These are phyloP conservation scores for Boechera stricta DNA, from an alignment of 345 rosid genomes.

Conservation along the genomic window DNA sequence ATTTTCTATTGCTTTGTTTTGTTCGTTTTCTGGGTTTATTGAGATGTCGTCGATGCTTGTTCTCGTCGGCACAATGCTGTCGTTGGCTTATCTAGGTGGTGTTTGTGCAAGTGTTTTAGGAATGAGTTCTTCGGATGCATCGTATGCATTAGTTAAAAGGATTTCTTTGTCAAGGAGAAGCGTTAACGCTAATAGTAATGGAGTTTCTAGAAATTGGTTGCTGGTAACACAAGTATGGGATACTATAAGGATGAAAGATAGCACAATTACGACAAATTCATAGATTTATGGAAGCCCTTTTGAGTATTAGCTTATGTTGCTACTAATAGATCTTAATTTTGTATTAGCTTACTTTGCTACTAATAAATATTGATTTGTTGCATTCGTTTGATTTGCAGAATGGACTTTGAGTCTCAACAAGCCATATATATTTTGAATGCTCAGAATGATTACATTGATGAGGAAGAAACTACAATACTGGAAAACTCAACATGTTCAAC, in stretches of 20 bases:
- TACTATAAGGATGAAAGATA: slow-evolving; percentile 68
- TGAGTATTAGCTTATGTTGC: too few species aligned
- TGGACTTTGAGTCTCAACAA: too few species aligned
- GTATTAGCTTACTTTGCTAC: too few species aligned
- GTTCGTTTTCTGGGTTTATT: slow-evolving; percentile 27
- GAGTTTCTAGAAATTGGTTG: slow-evolving; percentile 56
- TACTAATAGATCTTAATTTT: too few species aligned
- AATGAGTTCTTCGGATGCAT: slow-evolving; percentile 51
- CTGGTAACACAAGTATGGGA: slow-evolving; percentile 75
- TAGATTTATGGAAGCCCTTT: slow-evolving; percentile 40
- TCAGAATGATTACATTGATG: too few species aligned
- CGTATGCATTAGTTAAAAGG: slow-evolving; percentile 65
- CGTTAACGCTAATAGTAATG: slow-evolving; percentile 36
- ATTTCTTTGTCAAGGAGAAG: slow-evolving; percentile 60
- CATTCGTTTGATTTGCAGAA: too few species aligned
- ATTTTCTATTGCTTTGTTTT: slow-evolving; percentile 20
- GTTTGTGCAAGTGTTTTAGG: slow-evolving; percentile 53
- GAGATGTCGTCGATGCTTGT: slow-evolving; percentile 68
- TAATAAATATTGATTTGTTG: too few species aligned
- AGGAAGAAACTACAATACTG: too few species aligned
- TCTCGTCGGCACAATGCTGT: slow-evolving; percentile 81
- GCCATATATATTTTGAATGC: too few species aligned
- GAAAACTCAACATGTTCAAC: too few species aligned
- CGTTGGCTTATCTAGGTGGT: slow-evolving; percentile 67
- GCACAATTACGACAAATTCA: slow-evolving; percentile 51